Base-by-base conservation (phyloP, 2,329 filamentous ascomycete species). In the Chaetomium olivaceum region DNA sequence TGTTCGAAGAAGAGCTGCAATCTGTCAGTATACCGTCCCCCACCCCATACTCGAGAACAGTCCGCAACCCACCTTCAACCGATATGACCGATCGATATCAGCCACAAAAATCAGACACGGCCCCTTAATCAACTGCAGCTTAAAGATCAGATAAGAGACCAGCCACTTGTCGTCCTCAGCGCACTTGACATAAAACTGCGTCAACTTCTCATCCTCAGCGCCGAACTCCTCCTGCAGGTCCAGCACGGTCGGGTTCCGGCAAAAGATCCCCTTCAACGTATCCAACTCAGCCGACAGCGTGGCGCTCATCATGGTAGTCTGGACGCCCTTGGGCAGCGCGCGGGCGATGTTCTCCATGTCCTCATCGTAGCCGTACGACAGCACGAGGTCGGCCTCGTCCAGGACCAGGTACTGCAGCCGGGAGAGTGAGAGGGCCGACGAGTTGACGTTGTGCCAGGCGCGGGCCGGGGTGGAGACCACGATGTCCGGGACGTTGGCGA, bases 131-230 rank as follows among this genome's bases (percentile, higher is more conserved):
- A 98, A 82, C 76, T 95, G 91, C 14, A 98, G 85, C 80, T 97
- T 97, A 82, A 97, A 96, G 75, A 98, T 94, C 66, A 97, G 91
- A 74, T 97, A 98, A 21, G 90, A 88, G 52, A 99, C 80, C 46
- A 99, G 80, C 74, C 98, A 99, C 76, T 99, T 99, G 73, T 98
- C 95, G 71, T 98, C 94, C 78, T 99, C 95, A n/a, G 87, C 92
- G 71, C 93, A 96, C 84, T 89, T 92, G 70, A 97, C 91, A 33
- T 93, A 88, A 74, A 93, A 97, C 79, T 98, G 95, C 62, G 88
- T 91, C 31, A 98, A 85, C 4, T 88, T 89, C 68, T 90, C 87
- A 23, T 89, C 87, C 70, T 92, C 89, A 25, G 89, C 88, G 70
- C 96, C 91, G 59, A 89, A 85, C 70, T 96, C 92, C 69, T 95